Base-by-base conservation (phyloP, 176 grass and related monocot genomes). In the Urochloa ruziziensis region DNA sequence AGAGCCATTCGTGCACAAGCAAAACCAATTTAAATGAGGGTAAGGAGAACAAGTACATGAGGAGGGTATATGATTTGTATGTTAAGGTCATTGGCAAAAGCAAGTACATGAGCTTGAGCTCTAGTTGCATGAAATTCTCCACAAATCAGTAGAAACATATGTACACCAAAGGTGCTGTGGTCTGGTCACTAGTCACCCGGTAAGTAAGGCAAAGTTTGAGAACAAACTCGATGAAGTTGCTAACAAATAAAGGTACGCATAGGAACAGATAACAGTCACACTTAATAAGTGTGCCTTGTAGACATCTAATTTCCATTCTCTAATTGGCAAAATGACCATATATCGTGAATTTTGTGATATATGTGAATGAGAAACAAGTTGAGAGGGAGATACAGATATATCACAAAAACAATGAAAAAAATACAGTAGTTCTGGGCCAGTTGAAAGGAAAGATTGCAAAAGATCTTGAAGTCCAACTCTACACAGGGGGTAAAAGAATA, bases 371-470 rank as follows among this genome's bases (percentile, higher is more conserved):
- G 46, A 46, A 82, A 86, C 65, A 90, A 65, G 54, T 54, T 33
- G 72, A 29, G 64, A 77, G 78, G 54, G 36, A 78, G 88, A 86
- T 86, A 90, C 79, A 82, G 30, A 80, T 80, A 82, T 78, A 86
- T 86, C 83, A 86, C 78, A 58, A 82, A 84, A 90, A 78, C n/a
- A 78, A 82, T 68, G 42, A 81, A 81, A 85, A 85, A 74, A 85
- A 71, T 77, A 82, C 78, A 82, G 19, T 59, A 75, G 62, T 34
- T 78, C 72, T 78, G 57, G 46, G 46, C 56, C 46, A 82, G 63
- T 34, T 48, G 64, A 71, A 37, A 80, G 4, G 57, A 82, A 77
- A 76, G 42, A 84, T 54, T 34, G 65, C 21, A 56, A 83, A 73
- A 67, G 24, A 66, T 84, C 69, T 89, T 67, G 61, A 82, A 34